Base-by-base conservation (phyloP, 345 rosid species). In the Lepidium didymum region DNA sequence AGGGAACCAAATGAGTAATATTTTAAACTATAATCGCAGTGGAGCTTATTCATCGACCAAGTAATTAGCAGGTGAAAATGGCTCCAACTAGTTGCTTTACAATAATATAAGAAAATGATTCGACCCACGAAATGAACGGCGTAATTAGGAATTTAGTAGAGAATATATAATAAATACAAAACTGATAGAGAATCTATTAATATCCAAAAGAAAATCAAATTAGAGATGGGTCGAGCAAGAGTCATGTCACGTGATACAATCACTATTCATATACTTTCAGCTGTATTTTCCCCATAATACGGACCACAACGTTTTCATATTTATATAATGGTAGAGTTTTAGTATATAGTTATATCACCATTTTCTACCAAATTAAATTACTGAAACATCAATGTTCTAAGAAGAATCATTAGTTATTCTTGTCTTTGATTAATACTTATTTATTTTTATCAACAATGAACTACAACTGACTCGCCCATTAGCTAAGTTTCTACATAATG, bases 191-290 rank as follows among this genome's bases (percentile, higher is more conserved):
- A 50, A 60, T 69, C 53, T 51, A 49, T 44, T 16, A 58, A 19
- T 18, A 44, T 31, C 41, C 11, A 14, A 44, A 49, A 49, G 15
- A 58, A 11, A 15, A 42, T 19, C n/a, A 13, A 6, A 21, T 18
- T 35, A 6, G 23, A 49, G 42, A 37, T 42, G 15, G 42, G 43
- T 57, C 41, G 59, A 69, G 34, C 45, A 8, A 31, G 21, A 11
- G 56, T 62, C 75, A 2, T 56, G 62, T 70, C 75, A 70, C 75
- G 75, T 70, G 68, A 70, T 61, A 11, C 8, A 41, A 51, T 70
- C 57, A 56, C 59, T 31, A 51, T 46, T 59, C 23, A 9, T 36
- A 36, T 10, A 35, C 31, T 46, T 36, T 50, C 56, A 2, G 36
- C 8, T 33, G 44, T 35, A 43, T 35, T 45, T 14, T 16, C 31